Evolutionary conservation across 257 asterid species (phyloP), one percentile per base, ranked within the genome.

Genomic region (Capsicum chinense): DNA sequence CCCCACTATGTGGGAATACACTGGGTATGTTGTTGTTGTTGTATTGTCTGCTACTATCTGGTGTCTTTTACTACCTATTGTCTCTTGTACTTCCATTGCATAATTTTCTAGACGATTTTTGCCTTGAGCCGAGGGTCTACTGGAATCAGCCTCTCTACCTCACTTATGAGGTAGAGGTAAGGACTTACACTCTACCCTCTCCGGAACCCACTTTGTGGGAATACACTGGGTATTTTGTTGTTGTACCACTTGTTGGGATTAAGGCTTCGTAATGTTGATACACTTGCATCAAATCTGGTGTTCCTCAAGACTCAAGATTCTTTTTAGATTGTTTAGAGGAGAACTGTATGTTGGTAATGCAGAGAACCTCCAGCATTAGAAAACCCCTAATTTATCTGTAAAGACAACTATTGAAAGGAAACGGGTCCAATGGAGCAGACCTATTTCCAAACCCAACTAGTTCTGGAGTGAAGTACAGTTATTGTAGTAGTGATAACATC

Each of bases 311-410:
- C 74, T 67, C 48, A 42, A 67, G 0, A 48, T 26, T 10, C 37
- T 47, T 71, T 71, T 44, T 71, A 71, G 58, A n/a, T 71, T 71
- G 39, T 47, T 47, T 50, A 10, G 58, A 71, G 57, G 33, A 70
- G 74, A 35, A 66, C 35, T 44, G 17, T 71, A 44, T 71, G 58
- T n/a, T 48, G 79, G 39, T 71, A 71, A 71, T 47, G 79, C 79
- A n/a, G 79, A 71, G 56, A 71, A 71, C 57, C 58, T 47, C 79
- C 56, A 71, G 58, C 5, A 0, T 10, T 26, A 1, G n/a, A 35
- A 19, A 70, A 71, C 79, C 35, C 5, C 39, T 47, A 71, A 71
- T 71, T 47, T 47, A 0, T 71, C 3, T n/a, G 79, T 47, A 10
- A 47, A 5, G 58, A 70, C 1, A 10, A 21, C 47, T 5, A 44